Percentiles rank a stretch among this genome's conserved stretches.
These are phyloP conservation scores for Erysimum cheiri DNA, from an alignment of 441 rosid species.

Conservation along the genomic window DNA sequence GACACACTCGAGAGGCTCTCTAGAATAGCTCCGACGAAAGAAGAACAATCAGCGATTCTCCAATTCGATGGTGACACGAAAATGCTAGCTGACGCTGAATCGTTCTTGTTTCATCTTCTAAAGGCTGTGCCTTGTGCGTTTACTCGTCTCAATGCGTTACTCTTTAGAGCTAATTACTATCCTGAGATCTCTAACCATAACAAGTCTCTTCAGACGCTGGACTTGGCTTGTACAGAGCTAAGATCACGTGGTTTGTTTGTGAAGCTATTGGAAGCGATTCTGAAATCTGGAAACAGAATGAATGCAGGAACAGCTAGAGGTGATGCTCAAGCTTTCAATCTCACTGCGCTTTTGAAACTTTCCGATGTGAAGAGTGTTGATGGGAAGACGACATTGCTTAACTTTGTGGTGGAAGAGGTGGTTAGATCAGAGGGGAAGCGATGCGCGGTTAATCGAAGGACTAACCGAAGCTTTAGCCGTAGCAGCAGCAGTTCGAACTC, in stretches of 20 bases:
- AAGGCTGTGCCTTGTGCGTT: conserved; percentile 81
- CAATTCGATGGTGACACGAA: conserved; percentile 60
- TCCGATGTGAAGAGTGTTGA: conserved; percentile 86
- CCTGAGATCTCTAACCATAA: conserved; percentile 61
- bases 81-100: conserved; percentile 77
- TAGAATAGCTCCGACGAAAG: conserved; percentile 75
- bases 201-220: conserved; percentile 60
- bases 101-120: conserved; percentile 72
- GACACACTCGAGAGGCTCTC: conserved; percentile 81
- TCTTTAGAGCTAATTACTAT: conserved; percentile 68
- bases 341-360: conserved; percentile 71
- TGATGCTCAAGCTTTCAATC: conserved; percentile 89
- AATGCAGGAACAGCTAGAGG: conserved; percentile 95
- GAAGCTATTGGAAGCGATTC: conserved; percentile 88
- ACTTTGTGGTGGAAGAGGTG: conserved; percentile 86
- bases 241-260: conserved; percentile 75
- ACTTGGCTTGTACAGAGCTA: conserved; percentile 77
- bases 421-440: conserved; percentile 82
- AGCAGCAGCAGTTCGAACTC: conserved; percentile 50
- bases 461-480: conserved; percentile 39
- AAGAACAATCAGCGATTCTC: conserved; percentile 67
- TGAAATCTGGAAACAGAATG: conserved; percentile 96
- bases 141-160: conserved; percentile 66
- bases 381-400: conserved; percentile 85
- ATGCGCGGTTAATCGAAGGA: conserved; percentile 52